Base-by-base conservation (phyloP, 1,284 basidiomycete species). In the Agroathelia rolfsii region DNA sequence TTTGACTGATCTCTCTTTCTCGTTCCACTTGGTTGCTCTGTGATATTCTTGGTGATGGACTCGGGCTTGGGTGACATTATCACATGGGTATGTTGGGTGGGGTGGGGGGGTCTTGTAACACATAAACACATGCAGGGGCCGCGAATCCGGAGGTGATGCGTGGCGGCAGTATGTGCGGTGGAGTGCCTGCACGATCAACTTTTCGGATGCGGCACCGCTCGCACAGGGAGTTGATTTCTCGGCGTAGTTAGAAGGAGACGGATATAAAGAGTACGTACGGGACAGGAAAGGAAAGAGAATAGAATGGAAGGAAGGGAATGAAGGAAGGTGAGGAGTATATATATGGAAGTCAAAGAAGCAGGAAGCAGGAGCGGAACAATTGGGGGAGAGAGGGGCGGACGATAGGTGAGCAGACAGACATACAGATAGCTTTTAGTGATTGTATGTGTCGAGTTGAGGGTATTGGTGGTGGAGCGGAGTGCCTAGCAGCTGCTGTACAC, bases 91-190 rank as follows among this genome's bases (percentile, higher is more conserved):
- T 26, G n/a, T n/a, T n/a, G n/a, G n/a, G n/a, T n/a, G n/a, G n/a
- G n/a, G n/a, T n/a, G n/a, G n/a, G n/a, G n/a, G n/a, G n/a, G n/a
- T n/a, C n/a, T n/a, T n/a, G 21, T 23, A 37, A 38, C 41, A 23
- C n/a, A 62, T 60, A 2, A 64, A 64, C n/a, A n/a, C n/a, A n/a
- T n/a, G n/a, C 38, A 90, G 88, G 89, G 93, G 93, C n/a, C 75
- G 92, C 36, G 92, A 96, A 61, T 90, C 86, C 10, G 92, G 92
- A 21, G 92, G 92, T 28, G 92, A 96, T 56, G 85, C 92, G 15
- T 96, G 92, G 92, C 93, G 93, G 58, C 87, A 94, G 52, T 88
- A 86, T 41, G 80, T 85, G 26, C 74, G 85, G 38, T 87, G 84
- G 83, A 81, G 82, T 51, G 76, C 85, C 25, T 90, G 86, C 53